Percentiles rank a stretch among this genome's conserved stretches.
Evolutionary conservation across 495 filamentous ascomycete species (phyloP).

Genomic region (Chlorociboria aeruginascens): DNA sequence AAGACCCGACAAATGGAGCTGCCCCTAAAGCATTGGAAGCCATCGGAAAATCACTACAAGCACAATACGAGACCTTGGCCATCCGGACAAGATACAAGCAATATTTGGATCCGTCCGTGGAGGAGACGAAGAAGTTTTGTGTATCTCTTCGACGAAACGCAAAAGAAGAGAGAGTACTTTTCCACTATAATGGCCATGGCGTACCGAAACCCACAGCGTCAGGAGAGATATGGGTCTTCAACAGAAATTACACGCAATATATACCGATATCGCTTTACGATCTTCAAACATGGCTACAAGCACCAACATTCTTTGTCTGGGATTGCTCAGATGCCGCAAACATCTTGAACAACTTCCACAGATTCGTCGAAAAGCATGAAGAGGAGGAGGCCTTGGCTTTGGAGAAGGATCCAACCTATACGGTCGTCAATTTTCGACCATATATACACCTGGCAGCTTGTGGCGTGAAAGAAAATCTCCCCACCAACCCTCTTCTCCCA

Average conservation of each 20-base stretch:
- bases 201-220: slow-evolving; percentile 95
- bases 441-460: slow-evolving; percentile 91
- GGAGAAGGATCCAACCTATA: slow-evolving; percentile 59
- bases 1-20: slow-evolving; percentile 73
- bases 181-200: slow-evolving; percentile 98
- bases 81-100: slow-evolving; percentile 93
- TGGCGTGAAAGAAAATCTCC: slow-evolving; percentile 75
- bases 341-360: slow-evolving; percentile 87
- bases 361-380: slow-evolving; percentile 89
- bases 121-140: slow-evolving; percentile 94
- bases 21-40: slow-evolving; percentile 80
- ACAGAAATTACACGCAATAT: slow-evolving; percentile 97
- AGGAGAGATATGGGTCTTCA: slow-evolving; percentile 99
- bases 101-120: slow-evolving; percentile 88
- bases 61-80: slow-evolving; percentile 90
- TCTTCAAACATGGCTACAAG: slow-evolving; percentile 89
- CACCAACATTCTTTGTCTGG: slow-evolving; percentile 92
- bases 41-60: slow-evolving; percentile 89
- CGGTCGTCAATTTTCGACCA: slow-evolving; percentile 49
- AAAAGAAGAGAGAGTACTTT: slow-evolving; percentile 87
- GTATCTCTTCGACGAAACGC: slow-evolving; percentile 79
- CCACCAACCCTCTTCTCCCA: slow-evolving; percentile 90
- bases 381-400: slow-evolving; percentile 64
- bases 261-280: slow-evolving; percentile 96
- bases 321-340: slow-evolving; percentile 94